Base-by-base conservation (phyloP, 2,329 filamentous ascomycete genomes). In the Colletotrichum cuscutae region DNA sequence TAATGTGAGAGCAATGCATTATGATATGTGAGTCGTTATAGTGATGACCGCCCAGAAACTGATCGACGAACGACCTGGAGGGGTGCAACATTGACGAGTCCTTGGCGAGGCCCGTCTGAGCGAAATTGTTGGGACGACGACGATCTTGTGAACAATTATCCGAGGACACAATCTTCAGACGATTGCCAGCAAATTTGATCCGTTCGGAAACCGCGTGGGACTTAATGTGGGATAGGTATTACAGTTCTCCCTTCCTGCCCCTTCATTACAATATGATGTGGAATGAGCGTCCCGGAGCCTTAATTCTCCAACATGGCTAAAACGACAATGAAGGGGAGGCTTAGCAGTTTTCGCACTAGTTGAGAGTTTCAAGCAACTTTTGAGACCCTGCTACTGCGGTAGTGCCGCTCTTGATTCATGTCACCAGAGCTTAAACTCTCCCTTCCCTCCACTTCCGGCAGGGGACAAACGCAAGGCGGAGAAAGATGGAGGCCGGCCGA, bases 261-360 rank as follows among this genome's bases (percentile, higher is more conserved):
- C 46, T 54, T n/a, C 5, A 15, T 11, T 7, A 56, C 49, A n/a
- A 46, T 65, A 70, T 12, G 26, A 9, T 70, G 26, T 70, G 65
- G 60, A 69, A 72, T 60, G 35, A 65, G 59, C 65, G 59, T 65
- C 65, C 65, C 46, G 53, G 30, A 22, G 49, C 12, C 46, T 60
- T 57, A 72, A 22, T 22, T 60, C 60, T 65, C 70, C 32, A 60
- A 69, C 70, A 28, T 15, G 24, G 30, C 26, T 69, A 28, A 69
- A 64, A 63, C 65, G 37, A 11, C 6, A 22, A 61, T 15, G 26
- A 68, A n/a, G 35, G 19, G 49, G 49, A 57, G 32, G 26, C 37
- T 35, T 26, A 22, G 35, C 52, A 24, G 52, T 12, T 37, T 56
- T 53, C 42, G 28, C 22, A 71, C 63, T 62, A 7, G 35, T 32